Evolutionary conservation across 192 early-diverging fungal species (phyloP).

Genomic region (Phlyctochytrium arcticum): DNA sequence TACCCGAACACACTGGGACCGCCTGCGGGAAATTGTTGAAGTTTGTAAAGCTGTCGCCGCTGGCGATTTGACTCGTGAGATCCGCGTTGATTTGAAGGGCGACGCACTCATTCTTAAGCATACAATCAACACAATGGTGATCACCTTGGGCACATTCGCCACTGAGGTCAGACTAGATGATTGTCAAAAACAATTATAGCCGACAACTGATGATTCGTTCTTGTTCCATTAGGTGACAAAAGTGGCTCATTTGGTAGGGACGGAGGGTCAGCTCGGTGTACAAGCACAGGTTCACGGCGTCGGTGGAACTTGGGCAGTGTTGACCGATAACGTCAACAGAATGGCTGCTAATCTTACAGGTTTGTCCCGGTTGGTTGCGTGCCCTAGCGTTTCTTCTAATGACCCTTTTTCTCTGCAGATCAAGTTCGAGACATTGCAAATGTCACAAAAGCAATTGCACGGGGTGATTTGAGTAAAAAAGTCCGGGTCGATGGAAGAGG

Average conservation of each 20-base stretch:
- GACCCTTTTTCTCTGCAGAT: neutral
- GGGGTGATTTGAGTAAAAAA: conserved; percentile 51
- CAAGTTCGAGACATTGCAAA: conserved; percentile 66
- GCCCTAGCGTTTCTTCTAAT: neutral
- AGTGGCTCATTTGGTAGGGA: conserved; percentile 61
- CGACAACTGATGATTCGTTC: conserved; percentile 19
- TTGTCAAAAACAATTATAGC: neutral
- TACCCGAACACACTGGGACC: conserved; percentile 50
- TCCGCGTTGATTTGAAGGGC: conserved; percentile 24
- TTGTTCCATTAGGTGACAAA: conserved; percentile 44
- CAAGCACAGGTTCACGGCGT: conserved; percentile 58
- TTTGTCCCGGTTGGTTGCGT: neutral
- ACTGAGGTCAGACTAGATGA: conserved; percentile 49
- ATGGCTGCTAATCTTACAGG: conserved; percentile 66
- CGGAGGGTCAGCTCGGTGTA: conserved; percentile 64
- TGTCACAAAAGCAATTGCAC: conserved; percentile 64
- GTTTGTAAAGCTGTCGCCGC: conserved; percentile 36
- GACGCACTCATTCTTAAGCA: conserved; percentile 18
- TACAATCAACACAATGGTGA: conserved; percentile 33
- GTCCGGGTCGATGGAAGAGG: conserved; percentile 51
- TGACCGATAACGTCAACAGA: conserved; percentile 67
- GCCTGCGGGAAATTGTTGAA: conserved; percentile 64
- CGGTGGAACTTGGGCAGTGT: conserved; percentile 60
- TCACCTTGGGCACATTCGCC: conserved; percentile 48
- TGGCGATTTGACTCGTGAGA: conserved; percentile 29